A percentile compares a stretch with the other conserved stretches of the same genome.
Conservation (phyloP, 2,329 filamentous ascomycete genomes). For the Cryphonectria carpinicola region DNA sequence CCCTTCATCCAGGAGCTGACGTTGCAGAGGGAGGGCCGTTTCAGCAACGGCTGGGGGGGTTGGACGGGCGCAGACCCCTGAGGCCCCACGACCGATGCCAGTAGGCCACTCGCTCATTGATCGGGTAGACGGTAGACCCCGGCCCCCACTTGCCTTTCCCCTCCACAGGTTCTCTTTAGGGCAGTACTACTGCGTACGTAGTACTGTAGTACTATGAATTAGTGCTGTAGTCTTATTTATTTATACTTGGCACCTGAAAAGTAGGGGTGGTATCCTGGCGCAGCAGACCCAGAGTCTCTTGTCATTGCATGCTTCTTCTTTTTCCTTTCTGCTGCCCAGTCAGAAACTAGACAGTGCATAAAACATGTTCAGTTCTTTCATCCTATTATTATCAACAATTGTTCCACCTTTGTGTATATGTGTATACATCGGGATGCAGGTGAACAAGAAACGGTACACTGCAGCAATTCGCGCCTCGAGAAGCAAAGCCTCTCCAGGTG, state of each 20-base stretch:
- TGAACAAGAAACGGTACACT: neutral
- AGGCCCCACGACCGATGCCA: constrained; percentile 1
- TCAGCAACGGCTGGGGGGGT: constrained; percentile 12
- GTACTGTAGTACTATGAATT: neutral
- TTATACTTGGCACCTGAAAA: neutral
- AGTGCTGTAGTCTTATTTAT: neutral
- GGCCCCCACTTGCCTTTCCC: neutral
- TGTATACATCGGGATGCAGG: neutral
- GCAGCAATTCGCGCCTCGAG: neutral
- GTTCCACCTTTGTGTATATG: too few relatives aligned
- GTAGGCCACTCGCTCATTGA: neutral
- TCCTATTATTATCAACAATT: neutral
- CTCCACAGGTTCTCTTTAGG: neutral
- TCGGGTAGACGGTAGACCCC: constrained; percentile 8
- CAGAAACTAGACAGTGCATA: neutral
- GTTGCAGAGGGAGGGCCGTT: constrained; percentile 14
- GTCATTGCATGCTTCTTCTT: neutral
- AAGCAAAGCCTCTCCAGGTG: neutral
- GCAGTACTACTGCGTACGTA: neutral
- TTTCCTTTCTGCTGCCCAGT: too few relatives aligned
- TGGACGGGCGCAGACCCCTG: constrained; percentile 3
- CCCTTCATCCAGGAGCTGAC: constrained; percentile 9
- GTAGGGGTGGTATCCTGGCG: neutral
- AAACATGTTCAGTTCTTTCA: neutral
- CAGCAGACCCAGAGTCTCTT: neutral